phyloP scores from a whole-genome alignment of 2,329 filamentous ascomycete genomes.

The Neofusicoccum parvum region DNA sequence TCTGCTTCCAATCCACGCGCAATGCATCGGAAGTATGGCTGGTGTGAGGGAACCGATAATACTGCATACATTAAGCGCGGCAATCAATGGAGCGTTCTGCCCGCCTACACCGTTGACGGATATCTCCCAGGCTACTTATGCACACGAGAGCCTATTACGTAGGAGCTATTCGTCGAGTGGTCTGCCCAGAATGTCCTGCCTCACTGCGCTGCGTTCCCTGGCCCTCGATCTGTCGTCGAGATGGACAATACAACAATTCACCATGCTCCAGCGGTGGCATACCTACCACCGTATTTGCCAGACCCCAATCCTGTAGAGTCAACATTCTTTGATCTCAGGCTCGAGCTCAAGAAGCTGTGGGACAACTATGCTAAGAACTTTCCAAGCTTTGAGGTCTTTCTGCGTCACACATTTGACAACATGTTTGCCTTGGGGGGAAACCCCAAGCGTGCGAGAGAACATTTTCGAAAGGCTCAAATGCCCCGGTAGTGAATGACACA shows the following conservation, averaged over 20 bases:
- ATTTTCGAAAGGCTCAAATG: background rate
- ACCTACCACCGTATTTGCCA: background rate
- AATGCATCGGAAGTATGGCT: conserved; percentile 14
- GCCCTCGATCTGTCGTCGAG: conserved; percentile 12
- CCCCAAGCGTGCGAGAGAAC: background rate
- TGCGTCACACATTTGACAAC: background rate
- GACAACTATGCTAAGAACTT: background rate
- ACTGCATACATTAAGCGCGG: background rate
- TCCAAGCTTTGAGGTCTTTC: background rate
- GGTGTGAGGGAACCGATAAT: background rate
- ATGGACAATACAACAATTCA: conserved; percentile 20
- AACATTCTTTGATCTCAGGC: background rate
- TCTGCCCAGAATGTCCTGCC: conserved; percentile 11
- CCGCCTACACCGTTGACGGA: conserved; percentile 19
- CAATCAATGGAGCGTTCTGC: conserved; percentile 13
- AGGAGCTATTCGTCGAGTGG: conserved; percentile 17
- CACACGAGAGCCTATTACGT: conserved; percentile 1
- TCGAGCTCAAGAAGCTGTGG: background rate
- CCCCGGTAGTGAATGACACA: background rate
- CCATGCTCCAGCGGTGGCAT: background rate
- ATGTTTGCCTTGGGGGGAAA: background rate
- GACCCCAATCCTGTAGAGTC: background rate
- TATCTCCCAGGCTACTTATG: conserved; percentile 5
- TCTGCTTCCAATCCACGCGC: conserved; percentile 16
- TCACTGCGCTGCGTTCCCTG: conserved; percentile 13